Evolutionary conservation across 1,284 basidiomycete species (phyloP).

Genomic region (Rhodotorula sp.): DNA sequence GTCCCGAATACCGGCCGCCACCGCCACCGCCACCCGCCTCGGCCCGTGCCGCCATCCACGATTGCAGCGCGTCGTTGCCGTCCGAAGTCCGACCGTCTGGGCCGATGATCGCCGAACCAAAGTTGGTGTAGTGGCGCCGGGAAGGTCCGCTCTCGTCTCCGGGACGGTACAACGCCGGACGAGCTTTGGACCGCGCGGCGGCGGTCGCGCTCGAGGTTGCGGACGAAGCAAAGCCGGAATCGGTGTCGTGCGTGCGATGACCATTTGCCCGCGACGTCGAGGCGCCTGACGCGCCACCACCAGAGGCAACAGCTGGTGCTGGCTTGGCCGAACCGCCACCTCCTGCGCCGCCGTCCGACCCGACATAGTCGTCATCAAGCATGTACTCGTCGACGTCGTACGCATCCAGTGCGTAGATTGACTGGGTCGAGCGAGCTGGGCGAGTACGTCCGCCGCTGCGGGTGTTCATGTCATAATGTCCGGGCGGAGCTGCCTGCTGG

Average conservation of each 20-base stretch:
- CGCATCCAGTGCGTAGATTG: background rate
- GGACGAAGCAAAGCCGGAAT: background rate
- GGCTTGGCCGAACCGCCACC: too few relatives aligned
- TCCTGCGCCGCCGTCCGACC: too few relatives aligned
- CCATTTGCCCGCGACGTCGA: background rate
- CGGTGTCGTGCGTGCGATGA: background rate
- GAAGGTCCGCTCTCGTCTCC: background rate
- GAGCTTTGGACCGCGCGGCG: background rate
- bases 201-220: constrained; percentile 1
- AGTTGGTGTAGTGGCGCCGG: background rate
- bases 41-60: background rate
- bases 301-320: too few relatives aligned
- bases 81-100: background rate
- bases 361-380: background rate
- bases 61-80: background rate
- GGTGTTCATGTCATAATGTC: constrained; percentile 2
- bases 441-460: background rate
- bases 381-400: background rate
- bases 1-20: background rate
- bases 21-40: background rate
- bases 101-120: background rate
- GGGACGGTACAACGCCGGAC: background rate
- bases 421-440: background rate
- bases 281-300: background rate
- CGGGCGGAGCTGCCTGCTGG: background rate